Base-by-base conservation (phyloP, 2,329 filamentous ascomycete species). In the Colletotrichum chrysophilum region DNA sequence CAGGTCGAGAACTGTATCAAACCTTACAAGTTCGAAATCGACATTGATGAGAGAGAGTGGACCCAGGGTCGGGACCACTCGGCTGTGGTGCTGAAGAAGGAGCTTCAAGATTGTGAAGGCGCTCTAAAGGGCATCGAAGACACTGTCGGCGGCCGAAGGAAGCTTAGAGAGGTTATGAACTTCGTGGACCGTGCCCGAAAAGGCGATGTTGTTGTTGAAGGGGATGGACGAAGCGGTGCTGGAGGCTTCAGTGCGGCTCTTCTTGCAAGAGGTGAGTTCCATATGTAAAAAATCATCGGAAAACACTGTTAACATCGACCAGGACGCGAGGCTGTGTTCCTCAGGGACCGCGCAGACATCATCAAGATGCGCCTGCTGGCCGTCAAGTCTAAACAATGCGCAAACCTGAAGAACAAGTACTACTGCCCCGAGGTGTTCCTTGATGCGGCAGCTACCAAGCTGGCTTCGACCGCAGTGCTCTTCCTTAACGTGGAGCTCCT, bases 1-100 rank as follows among this genome's bases (percentile, higher is more conserved):
- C 97, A 98, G 85, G 95, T 99, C 1, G 97, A 99, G 84, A 98
- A 98, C 82, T 99, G 96, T 83, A 97, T 99, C 85, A 99, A 99
- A 85, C 97, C 97, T 0, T 99, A 96, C 88, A 99, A 99, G 83
- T 98, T 96, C 79, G 96, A 98, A 77, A 98, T 99, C 74, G 97
- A 99, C 80, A 93, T 99, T 60, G 95, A 98, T 81, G 94, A 96
- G 52, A 89, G 92, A 9, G 97, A 99, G 83, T 99, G 97, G 97
- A 84, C 89, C 5, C 92, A 94, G 76, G 96, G 96, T 1, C 90
- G 96, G 67, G 96, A 98, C 61, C 97, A 97, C 79, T 93, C 96
- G 2, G 90, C 92, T 52, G 90, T 88, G 10, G 93, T 97, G 2
- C 87, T 99, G n/a, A 97, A 97, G 84, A 93, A 94, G 66, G 97